Evolutionary conservation across 805 yeast genomes (phyloP).

Genomic region (Barnettozyma californica): DNA sequence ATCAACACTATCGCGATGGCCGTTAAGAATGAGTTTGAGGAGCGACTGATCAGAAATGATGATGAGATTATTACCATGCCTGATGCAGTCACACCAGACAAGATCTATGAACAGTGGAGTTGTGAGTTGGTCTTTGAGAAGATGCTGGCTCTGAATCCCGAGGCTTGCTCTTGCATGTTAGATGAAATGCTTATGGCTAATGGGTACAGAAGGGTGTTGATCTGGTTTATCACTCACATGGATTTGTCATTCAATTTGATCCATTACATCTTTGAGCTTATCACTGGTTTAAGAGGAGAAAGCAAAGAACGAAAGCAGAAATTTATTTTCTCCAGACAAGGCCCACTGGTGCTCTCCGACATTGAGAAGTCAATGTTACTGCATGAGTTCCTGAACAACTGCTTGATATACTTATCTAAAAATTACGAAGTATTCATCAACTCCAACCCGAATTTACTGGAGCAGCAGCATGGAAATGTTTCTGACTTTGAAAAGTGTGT

Average conservation of each 20-base stretch:
- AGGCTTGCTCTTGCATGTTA: slow-evolving; percentile 47
- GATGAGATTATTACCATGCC: neutral
- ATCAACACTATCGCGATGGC: slow-evolving; percentile 50
- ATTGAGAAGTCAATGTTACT: slow-evolving; percentile 62
- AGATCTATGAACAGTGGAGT: slow-evolving; percentile 43
- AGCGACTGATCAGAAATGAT: slow-evolving; percentile 18
- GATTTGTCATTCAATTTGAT: slow-evolving; percentile 50
- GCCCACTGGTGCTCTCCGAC: slow-evolving; percentile 46
- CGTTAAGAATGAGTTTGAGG: slow-evolving; percentile 38
- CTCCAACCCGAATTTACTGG: neutral
- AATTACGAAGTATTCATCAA: slow-evolving; percentile 23
- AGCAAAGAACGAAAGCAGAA: slow-evolving; percentile 12
- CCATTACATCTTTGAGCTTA: slow-evolving; percentile 57
- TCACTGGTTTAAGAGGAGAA: slow-evolving; percentile 52
- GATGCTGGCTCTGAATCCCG: slow-evolving; percentile 45
- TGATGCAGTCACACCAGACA: slow-evolving; percentile 40
- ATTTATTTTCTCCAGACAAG: slow-evolving; percentile 50
- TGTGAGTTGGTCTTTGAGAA: slow-evolving; percentile 44
- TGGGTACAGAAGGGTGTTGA: slow-evolving; percentile 56
- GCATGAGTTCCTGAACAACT: slow-evolving; percentile 63
- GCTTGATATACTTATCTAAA: slow-evolving; percentile 38
- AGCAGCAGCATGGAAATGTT: slow-evolving; percentile 15
- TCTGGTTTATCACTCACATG: slow-evolving; percentile 65
- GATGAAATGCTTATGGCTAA: slow-evolving; percentile 69
- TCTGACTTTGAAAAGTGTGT: slow-evolving; percentile 26